These are phyloP conservation scores for Vaccinium corymbosum DNA, from an alignment of 148 eudicot species.

Conservation along the genomic window DNA sequence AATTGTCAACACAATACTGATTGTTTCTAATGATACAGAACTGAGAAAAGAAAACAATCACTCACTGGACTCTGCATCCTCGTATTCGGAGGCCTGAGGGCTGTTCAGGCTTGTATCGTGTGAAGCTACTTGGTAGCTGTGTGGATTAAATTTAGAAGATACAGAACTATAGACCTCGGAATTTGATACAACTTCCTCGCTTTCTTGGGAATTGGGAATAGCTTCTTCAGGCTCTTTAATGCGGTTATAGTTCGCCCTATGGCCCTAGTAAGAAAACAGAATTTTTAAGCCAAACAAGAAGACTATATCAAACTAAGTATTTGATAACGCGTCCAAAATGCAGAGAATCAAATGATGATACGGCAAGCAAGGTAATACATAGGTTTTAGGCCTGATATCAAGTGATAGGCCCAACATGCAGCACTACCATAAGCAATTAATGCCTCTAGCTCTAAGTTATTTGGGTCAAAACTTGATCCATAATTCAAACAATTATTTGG, in stretches of 20 bases:
- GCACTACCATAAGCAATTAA: neutral
- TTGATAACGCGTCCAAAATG: neutral
- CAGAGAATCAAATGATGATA: neutral
- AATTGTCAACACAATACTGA: neutral
- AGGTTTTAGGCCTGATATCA: neutral
- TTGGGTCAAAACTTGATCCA: neutral
- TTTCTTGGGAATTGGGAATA: slow-evolving; percentile 35
- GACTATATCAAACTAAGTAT: neutral
- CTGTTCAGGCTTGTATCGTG: slow-evolving; percentile 52
- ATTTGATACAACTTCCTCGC: slow-evolving; percentile 31
- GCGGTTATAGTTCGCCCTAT: slow-evolving; percentile 49
- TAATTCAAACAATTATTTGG: neutral
- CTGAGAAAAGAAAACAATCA: slow-evolving; percentile 8
- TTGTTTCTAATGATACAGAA: neutral
- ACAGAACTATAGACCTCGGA: slow-evolving; percentile 47
- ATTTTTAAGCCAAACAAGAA: slow-evolving; percentile 1
- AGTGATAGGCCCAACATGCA: neutral
- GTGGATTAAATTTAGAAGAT: slow-evolving; percentile 35
- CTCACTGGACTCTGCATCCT: slow-evolving; percentile 75
- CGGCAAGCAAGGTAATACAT: neutral
- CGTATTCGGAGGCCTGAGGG: slow-evolving; percentile 57
- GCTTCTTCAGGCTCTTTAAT: slow-evolving; percentile 39
- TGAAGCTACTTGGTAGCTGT: slow-evolving; percentile 35
- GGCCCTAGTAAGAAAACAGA: slow-evolving; percentile 39
- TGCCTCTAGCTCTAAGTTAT: neutral